These are phyloP conservation scores for Fusarium begoniae DNA, from an alignment of 2,329 filamentous ascomycete genomes.

Conservation along the genomic window DNA sequence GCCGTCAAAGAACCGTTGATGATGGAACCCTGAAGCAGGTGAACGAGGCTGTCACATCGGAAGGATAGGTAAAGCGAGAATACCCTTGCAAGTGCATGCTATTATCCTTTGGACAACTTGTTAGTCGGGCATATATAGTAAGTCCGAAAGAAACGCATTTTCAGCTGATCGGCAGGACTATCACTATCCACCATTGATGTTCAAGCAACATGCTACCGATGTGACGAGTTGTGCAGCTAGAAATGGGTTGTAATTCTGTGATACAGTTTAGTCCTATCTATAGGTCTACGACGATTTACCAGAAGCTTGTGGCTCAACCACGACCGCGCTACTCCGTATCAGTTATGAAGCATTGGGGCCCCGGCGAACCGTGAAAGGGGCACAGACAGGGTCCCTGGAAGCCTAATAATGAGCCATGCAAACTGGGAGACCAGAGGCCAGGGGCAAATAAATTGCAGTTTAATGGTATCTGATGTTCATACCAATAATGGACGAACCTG, in stretches of 20 bases:
- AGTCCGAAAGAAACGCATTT: neutral
- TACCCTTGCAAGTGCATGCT: slow-evolving; percentile 11
- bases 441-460: slow-evolving; percentile 23
- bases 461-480: neutral
- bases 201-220: neutral
- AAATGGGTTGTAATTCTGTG: neutral
- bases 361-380: slow-evolving; percentile 22
- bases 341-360: slow-evolving; percentile 1
- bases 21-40: slow-evolving; percentile 8
- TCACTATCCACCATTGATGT: neutral
- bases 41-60: slow-evolving; percentile 12
- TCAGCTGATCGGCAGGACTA: neutral
- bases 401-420: slow-evolving; percentile 21
- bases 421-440: neutral
- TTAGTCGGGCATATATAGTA: neutral
- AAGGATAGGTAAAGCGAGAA: slow-evolving; percentile 5
- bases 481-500: slow-evolving; percentile 14
- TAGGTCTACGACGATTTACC: neutral
- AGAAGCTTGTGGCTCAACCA: neutral
- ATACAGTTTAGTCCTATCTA: neutral
- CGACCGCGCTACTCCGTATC: neutral
- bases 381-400: slow-evolving; percentile 15
- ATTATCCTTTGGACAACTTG: neutral
- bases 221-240: slow-evolving; percentile 1
- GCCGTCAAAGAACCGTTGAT: slow-evolving; percentile 10